A percentile compares a stretch with the other conserved stretches of the same genome.
Evolutionary conservation across 257 asterid species (phyloP).

Genomic region (Rehmannia glutinosa): DNA sequence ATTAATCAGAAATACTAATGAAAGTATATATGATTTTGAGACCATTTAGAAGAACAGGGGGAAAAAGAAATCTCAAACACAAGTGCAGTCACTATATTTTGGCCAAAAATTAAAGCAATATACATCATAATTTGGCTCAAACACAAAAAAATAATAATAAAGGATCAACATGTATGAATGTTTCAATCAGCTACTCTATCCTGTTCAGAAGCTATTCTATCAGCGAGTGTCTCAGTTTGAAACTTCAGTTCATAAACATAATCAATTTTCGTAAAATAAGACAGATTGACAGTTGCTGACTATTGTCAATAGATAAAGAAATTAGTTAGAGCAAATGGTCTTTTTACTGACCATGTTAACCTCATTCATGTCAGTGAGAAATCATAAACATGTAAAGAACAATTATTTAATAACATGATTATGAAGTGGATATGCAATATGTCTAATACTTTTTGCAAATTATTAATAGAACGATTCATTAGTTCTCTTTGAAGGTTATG

Average conservation of each 20-base stretch:
- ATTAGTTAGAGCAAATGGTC: not conserved
- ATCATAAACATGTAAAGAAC: not conserved
- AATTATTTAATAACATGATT: too few relatives aligned
- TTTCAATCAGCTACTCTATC: not conserved
- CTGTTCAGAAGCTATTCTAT: not conserved
- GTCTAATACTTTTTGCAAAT: not conserved
- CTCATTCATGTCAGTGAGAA: too few relatives aligned
- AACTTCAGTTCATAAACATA: not conserved
- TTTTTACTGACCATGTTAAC: not conserved
- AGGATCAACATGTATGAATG: too few relatives aligned
- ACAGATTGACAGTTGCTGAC: too few relatives aligned
- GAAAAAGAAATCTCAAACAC: not conserved
- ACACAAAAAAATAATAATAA: not conserved
- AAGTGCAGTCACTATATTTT: not conserved
- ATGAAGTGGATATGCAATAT: not conserved
- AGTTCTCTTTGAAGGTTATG: not conserved
- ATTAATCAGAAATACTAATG: not conserved
- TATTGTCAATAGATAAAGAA: not conserved
- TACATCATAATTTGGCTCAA: not conserved
- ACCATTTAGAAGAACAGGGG: not conserved
- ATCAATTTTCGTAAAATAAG: too few relatives aligned
- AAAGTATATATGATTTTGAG: not conserved
- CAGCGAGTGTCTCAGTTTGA: not conserved
- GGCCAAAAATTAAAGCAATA: not conserved
- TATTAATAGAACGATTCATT: not conserved